Conservation (phyloP, 345 rosid genomes). For the Diplotaxis tenuifolia region DNA sequence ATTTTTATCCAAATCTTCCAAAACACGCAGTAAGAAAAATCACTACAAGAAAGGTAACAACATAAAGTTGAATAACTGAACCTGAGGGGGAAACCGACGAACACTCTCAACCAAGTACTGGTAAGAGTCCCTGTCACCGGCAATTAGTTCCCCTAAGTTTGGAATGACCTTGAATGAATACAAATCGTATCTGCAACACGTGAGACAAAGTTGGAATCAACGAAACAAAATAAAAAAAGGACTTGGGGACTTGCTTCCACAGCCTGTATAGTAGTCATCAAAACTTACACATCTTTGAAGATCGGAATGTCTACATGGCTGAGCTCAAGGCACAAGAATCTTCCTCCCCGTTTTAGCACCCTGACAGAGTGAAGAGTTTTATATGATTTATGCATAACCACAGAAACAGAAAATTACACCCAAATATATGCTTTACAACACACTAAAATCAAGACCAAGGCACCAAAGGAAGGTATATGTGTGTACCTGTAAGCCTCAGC, state of each 20-base stretch:
- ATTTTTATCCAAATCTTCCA: not conserved
- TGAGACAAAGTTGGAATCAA: constrained; percentile 10
- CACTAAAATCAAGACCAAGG: not conserved
- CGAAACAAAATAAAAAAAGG: not conserved
- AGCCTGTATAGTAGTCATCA: not conserved
- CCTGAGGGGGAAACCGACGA: constrained; percentile 94
- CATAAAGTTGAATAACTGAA: constrained; percentile 15
- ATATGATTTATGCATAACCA: not conserved
- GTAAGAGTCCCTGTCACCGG: constrained; percentile 79
- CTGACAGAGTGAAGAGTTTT: constrained; percentile 36
- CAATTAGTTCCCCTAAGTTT: constrained; percentile 71
- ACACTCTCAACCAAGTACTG: constrained; percentile 93
- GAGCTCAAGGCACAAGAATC: constrained; percentile 91
- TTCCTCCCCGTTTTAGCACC: constrained; percentile 90
- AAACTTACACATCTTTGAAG: constrained; percentile 82
- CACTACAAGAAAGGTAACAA: not conserved
- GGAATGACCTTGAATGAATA: constrained; percentile 90
- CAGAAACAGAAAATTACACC: not conserved
- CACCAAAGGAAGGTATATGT: not conserved
- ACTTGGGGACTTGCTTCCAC: not conserved
- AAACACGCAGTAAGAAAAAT: not conserved
- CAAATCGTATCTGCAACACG: constrained; percentile 65
- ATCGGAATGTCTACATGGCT: constrained; percentile 86
- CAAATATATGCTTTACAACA: not conserved
- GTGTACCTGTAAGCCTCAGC: constrained; percentile 77